phyloP scores from a whole-genome alignment of 2,329 filamentous ascomycete genomes.

The Phialemonium atrogriseum region DNA sequence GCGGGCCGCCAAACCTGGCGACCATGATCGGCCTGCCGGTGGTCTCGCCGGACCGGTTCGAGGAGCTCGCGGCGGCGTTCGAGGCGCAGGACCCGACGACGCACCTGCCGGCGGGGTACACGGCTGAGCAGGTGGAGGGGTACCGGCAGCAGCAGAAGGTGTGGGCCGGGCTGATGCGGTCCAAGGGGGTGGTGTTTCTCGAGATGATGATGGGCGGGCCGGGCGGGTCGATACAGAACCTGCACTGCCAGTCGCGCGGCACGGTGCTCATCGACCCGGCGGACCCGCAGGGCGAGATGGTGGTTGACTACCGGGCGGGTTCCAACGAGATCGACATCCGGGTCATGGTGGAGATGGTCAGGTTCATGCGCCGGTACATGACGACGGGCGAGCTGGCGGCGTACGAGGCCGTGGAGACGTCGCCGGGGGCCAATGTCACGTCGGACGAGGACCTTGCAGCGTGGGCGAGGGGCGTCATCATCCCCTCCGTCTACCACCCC shows the following conservation, averaged over 20 bases:
- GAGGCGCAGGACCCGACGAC: constrained; percentile 2
- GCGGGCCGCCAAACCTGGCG: constrained; percentile 3
- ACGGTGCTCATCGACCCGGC: constrained; percentile 10
- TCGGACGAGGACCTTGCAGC: constrained; percentile 13
- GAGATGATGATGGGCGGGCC: background rate
- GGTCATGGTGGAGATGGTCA: constrained; percentile 15
- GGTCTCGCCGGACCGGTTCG: background rate
- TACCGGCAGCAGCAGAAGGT: background rate
- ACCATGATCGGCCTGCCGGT: constrained; percentile 4
- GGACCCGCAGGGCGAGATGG: constrained; percentile 11
- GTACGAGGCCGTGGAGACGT: constrained; percentile 13
- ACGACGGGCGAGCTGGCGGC: constrained; percentile 10
- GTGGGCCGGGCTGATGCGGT: background rate
- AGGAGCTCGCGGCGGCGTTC: background rate
- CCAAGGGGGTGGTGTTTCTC: background rate
- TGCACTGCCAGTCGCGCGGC: background rate
- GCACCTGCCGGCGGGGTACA: constrained; percentile 5
- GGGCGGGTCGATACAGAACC: background rate
- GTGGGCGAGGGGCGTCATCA: constrained; percentile 13
- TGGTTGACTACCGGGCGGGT: constrained; percentile 18
- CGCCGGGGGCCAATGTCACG: constrained; percentile 12
- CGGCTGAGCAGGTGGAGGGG: background rate
- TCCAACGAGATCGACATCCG: constrained; percentile 17
- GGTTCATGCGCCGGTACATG: constrained; percentile 18
- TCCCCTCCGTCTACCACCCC: constrained; percentile 19